A percentile compares a stretch with the other conserved stretches of the same genome.
Evolutionary conservation across 2,329 filamentous ascomycete species (phyloP).

Genomic region (Penicillium sp.): DNA sequence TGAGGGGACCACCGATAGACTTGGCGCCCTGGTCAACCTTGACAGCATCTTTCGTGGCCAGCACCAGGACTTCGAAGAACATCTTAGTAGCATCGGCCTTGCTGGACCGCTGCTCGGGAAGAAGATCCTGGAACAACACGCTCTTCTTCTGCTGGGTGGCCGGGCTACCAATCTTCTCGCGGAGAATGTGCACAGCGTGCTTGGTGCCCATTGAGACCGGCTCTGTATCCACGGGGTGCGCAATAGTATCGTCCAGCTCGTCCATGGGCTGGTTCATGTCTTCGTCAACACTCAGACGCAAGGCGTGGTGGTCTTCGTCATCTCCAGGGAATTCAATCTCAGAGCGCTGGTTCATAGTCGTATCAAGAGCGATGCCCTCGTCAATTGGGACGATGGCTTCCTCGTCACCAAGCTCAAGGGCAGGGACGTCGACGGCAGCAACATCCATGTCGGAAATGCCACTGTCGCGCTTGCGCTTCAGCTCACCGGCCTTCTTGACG

Average conservation of each 20-base stretch:
- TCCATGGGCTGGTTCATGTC: slow-evolving; percentile 43
- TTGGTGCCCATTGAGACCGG: slow-evolving; percentile 85
- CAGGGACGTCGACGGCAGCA: slow-evolving; percentile 55
- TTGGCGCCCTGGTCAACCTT: slow-evolving; percentile 80
- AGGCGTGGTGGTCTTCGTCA: slow-evolving; percentile 38
- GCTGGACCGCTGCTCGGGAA: slow-evolving; percentile 70
- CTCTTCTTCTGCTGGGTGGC: slow-evolving; percentile 65
- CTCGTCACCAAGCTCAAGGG: slow-evolving; percentile 55
- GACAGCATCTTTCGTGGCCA: slow-evolving; percentile 95
- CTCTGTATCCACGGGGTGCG: slow-evolving; percentile 73
- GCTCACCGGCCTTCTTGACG: slow-evolving; percentile 64
- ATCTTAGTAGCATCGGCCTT: slow-evolving; percentile 95
- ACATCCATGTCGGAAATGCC: slow-evolving; percentile 73
- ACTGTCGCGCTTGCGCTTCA: slow-evolving; percentile 89
- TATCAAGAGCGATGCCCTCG: slow-evolving; percentile 46
- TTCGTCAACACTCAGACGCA: slow-evolving; percentile 43
- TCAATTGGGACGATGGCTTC: slow-evolving; percentile 47
- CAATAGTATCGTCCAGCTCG: slow-evolving; percentile 69
- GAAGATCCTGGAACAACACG: slow-evolving; percentile 82
- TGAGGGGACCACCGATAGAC: slow-evolving; percentile 66
- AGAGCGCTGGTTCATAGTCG: slow-evolving; percentile 41
- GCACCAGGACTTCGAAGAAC: slow-evolving; percentile 94
- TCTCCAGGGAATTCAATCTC: slow-evolving; percentile 61
- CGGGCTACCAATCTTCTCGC: slow-evolving; percentile 66
- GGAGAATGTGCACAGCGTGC: slow-evolving; percentile 87